Evolutionary conservation across 306 rosid genomes (phyloP), one percentile per base, ranked within the genome.

Genomic region (Vigna hirtella): DNA sequence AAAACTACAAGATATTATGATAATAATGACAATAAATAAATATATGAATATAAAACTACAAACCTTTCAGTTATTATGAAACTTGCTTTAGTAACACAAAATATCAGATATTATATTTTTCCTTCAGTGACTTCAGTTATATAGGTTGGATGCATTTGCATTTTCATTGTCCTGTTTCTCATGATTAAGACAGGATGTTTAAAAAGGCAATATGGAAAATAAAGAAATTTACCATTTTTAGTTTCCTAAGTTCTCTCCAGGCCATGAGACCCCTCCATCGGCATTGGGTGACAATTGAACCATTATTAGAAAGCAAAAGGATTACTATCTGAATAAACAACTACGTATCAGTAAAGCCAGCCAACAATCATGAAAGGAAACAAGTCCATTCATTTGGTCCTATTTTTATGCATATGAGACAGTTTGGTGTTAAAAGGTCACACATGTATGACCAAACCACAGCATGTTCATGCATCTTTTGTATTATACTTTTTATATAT

Each of bases 221-320:
- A 50, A 30, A 68, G 58, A 74, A 72, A 61, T 77, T 28, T 61
- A 85, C 99, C 99, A 93, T 90, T 89, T 93, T 96, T 83, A 93
- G 93, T 84, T 90, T 96, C 85, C 98, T 93, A 74, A 93, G 98
- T 76, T 93, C 99, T 83, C 51, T 85, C 81, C 87, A 90, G 26
- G 87, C 97, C 55, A 82, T n/a, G 66, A 77, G 80, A 40, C 97
- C 97, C 77, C 99, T 88, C 98, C 94, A 88, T 85, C 86, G 83
- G 89, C 96, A 87, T 84, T 96, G 99, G 69, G 96, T 66, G 9
- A 77, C 63, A 74, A 96, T 36, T 65, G 98, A n/a, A 74, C 96
- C 98, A 18, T 18, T 18, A 18, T 18, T 18, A 18, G 18, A 18
- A 18, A 95, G 84, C 86, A 95, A 71, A 77, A 88, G 81, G 79